Conservation (phyloP, 495 filamentous ascomycete species). For the Aspergillus bertholletiae region DNA sequence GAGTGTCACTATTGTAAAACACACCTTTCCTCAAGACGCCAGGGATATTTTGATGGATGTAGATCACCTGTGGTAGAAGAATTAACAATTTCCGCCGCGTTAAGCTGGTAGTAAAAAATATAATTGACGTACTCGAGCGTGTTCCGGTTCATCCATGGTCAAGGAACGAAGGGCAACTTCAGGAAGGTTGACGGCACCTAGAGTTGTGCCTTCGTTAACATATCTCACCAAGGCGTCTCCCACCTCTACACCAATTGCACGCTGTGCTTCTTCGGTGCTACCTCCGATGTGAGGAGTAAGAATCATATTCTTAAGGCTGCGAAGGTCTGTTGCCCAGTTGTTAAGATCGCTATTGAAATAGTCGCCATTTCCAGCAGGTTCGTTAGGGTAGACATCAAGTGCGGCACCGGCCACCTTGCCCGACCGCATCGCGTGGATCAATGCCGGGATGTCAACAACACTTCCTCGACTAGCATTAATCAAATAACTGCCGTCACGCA, state of each 20-base stretch:
- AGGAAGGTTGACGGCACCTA: constrained; percentile 93
- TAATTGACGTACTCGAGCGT: constrained; percentile 76
- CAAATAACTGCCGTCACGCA: constrained; percentile 89
- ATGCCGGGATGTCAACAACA: constrained; percentile 89
- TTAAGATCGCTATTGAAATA: constrained; percentile 90
- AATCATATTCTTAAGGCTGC: constrained; percentile 85
- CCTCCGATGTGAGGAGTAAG: constrained; percentile 96
- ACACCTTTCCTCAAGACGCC: constrained; percentile 83
- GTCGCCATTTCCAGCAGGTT: constrained; percentile 90
- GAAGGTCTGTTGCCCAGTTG: constrained; percentile 80
- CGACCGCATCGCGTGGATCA: constrained; percentile 81
- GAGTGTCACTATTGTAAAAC: no score
- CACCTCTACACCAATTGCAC: constrained; percentile 94
- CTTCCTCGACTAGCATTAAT: constrained; percentile 95
- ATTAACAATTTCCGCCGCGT: no score
- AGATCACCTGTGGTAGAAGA: constrained; percentile 72
- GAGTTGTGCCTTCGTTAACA: constrained; percentile 85
- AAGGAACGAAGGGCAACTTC: constrained; percentile 85
- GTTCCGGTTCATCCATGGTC: constrained; percentile 81
- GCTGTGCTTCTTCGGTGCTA: constrained; percentile 96
- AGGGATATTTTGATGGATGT: constrained; percentile 92
- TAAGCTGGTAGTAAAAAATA: no score
- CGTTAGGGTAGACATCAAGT: constrained; percentile 91
- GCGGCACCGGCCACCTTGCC: constrained; percentile 93
- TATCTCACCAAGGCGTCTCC: constrained; percentile 81